phyloP scores from a whole-genome alignment of 805 yeast species.

The Starmera pachycereana region DNA sequence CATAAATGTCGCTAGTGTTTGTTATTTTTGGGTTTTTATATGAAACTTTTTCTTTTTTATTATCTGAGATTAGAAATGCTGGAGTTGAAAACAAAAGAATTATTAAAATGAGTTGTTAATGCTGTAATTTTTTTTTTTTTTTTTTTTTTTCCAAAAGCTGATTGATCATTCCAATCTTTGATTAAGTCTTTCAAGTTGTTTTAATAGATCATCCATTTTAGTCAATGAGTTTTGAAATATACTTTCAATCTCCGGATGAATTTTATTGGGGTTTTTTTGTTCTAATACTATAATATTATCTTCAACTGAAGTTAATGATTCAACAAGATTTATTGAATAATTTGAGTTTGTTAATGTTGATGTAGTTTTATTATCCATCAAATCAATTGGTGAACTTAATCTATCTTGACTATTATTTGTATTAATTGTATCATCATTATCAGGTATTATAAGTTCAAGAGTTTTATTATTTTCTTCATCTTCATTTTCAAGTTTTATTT shows the following conservation, averaged over 20 bases:
- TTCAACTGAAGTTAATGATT: slow-evolving; percentile 9
- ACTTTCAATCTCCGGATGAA: slow-evolving; percentile 38
- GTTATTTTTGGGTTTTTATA: too few relatives aligned
- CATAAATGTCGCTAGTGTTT: too few relatives aligned
- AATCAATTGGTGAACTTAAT: slow-evolving; percentile 14
- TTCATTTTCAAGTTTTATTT: slow-evolving; percentile 6
- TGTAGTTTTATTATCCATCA: slow-evolving; percentile 7
- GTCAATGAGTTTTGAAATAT: slow-evolving; percentile 50
- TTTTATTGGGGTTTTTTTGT: slow-evolving; percentile 3
- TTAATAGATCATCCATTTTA: slow-evolving; percentile 28
- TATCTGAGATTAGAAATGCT: too few relatives aligned
- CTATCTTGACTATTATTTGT: slow-evolving; percentile 1
- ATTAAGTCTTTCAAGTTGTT: slow-evolving; percentile 14
- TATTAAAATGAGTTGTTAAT: too few relatives aligned
- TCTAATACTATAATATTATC: slow-evolving; percentile 1
- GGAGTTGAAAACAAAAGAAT: too few relatives aligned
- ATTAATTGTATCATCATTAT: slow-evolving; percentile 3
- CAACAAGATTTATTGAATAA: slow-evolving; percentile 9
- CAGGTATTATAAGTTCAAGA: slow-evolving; percentile 5
- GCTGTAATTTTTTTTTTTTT: not conserved
- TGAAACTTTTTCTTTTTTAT: too few relatives aligned
- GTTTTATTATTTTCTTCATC: slow-evolving; percentile 4
- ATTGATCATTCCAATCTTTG: slow-evolving; percentile 3
- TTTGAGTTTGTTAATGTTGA: slow-evolving; percentile 16
- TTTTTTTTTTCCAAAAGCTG: too few relatives aligned